phyloP scores from a whole-genome alignment of 2,329 filamentous ascomycete genomes.

The Fusarium azukiicola region DNA sequence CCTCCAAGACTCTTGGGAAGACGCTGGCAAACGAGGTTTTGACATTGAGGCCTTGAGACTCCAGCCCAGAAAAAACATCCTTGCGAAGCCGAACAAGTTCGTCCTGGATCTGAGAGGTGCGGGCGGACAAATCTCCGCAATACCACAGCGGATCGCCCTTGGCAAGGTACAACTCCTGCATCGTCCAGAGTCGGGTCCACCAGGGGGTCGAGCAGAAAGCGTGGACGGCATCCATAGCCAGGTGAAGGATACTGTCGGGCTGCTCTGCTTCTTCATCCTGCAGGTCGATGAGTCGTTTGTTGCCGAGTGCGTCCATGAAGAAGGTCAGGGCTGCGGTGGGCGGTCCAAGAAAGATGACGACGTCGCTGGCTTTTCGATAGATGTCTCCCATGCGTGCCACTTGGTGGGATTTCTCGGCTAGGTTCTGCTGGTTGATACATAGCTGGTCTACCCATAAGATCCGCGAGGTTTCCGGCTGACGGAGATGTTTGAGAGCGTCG shows the following conservation, averaged over 20 bases:
- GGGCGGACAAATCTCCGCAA: background rate
- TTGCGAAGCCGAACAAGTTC: background rate
- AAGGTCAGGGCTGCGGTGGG: background rate
- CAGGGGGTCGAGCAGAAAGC: constrained; percentile 6
- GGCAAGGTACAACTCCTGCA: background rate
- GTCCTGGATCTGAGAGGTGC: background rate
- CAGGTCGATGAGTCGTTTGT: constrained; percentile 1
- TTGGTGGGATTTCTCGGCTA: background rate
- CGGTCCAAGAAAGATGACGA: constrained; percentile 2
- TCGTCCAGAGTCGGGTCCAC: constrained; percentile 9
- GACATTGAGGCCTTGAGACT: background rate
- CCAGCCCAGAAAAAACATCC: background rate
- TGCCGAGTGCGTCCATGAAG: background rate
- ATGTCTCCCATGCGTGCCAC: constrained; percentile 8
- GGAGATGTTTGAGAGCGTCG: background rate
- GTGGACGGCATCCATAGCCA: background rate
- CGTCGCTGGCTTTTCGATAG: constrained; percentile 4
- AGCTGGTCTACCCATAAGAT: constrained; percentile 1
- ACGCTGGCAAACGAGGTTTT: background rate
- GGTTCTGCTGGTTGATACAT: constrained; percentile 3
- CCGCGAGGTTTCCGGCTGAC: background rate
- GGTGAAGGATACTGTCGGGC: background rate
- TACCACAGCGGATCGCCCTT: background rate
- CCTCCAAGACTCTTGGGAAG: background rate
- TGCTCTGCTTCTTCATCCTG: background rate